Percentiles rank a stretch among this genome's conserved stretches.
These are phyloP conservation scores for Beta macrorhiza DNA, from an alignment of 179 eudicot species.

Conservation along the genomic window DNA sequence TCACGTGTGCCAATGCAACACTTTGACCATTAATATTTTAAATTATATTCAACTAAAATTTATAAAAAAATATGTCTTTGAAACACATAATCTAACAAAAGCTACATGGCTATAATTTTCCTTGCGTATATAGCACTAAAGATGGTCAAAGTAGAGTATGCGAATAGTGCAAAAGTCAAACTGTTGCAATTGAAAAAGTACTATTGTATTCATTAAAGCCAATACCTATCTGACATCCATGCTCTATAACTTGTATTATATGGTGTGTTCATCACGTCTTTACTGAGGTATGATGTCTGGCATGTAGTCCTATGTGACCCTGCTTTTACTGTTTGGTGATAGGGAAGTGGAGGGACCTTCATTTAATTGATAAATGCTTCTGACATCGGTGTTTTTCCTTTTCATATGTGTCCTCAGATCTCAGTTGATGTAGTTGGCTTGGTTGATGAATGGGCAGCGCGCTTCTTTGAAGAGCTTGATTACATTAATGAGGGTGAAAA, in stretches of 20 bases:
- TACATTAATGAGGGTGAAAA: conserved; percentile 97
- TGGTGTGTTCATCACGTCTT: neutral
- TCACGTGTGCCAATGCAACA: too few species aligned
- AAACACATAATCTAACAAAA: too few species aligned
- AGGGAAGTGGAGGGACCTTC: neutral
- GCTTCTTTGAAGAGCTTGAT: conserved; percentile 98
- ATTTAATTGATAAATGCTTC: neutral
- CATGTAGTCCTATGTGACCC: neutral
- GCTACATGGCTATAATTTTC: too few species aligned
- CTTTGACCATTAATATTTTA: too few species aligned
- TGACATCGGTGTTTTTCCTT: neutral
- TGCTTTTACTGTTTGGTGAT: neutral
- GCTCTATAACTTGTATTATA: neutral
- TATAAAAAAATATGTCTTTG: too few species aligned
- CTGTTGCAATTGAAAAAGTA: too few species aligned
- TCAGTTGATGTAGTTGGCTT: conserved; percentile 94
- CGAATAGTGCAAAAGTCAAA: too few species aligned
- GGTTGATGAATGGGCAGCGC: conserved; percentile 99
- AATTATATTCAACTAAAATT: too few species aligned
- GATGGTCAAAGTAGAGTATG: too few species aligned
- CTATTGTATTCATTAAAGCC: neutral
- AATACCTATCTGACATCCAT: neutral
- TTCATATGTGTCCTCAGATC: conserved; percentile 40
- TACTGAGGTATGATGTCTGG: neutral
- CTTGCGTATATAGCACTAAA: too few species aligned